These are phyloP conservation scores for Gomphus bonarii DNA, from an alignment of 1,284 basidiomycete species.

Conservation along the genomic window DNA sequence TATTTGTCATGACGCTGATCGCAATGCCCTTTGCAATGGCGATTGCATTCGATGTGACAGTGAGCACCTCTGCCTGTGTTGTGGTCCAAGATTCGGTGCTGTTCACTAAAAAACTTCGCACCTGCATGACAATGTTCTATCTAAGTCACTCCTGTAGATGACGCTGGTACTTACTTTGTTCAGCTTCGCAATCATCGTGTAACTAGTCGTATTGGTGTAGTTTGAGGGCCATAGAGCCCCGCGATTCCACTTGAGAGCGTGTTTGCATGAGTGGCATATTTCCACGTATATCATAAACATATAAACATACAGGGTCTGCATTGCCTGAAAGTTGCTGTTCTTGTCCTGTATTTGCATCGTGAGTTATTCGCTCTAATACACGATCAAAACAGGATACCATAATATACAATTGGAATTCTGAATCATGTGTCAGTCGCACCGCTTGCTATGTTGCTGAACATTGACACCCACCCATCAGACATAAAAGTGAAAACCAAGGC, in stretches of 20 bases:
- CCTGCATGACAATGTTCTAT: constrained; percentile 21
- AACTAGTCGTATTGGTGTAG: constrained; percentile 52
- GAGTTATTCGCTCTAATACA: not conserved
- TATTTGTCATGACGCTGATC: constrained; percentile 64
- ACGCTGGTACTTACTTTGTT: constrained; percentile 37
- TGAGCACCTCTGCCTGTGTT: constrained; percentile 46
- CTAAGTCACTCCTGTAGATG: not conserved
- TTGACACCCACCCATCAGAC: constrained; percentile 38
- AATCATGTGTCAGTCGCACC: constrained; percentile 27
- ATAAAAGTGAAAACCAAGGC: constrained; percentile 60
- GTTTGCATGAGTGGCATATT: not conserved
- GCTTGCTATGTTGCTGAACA: constrained; percentile 30
- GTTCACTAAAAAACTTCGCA: constrained; percentile 61
- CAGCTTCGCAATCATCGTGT: constrained; percentile 50
- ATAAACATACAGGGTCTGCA: constrained; percentile 44
- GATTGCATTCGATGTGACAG: constrained; percentile 46
- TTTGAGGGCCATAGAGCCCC: constrained; percentile 67
- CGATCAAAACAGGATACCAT: constrained; percentile 32
- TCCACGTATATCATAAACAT: not conserved
- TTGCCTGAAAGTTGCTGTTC: constrained; percentile 56
- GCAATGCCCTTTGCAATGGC: constrained; percentile 66
- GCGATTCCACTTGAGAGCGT: constrained; percentile 46
- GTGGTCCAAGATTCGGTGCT: constrained; percentile 46
- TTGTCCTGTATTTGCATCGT: constrained; percentile 23
- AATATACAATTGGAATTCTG: constrained; percentile 72